Conservation (phyloP, 441 rosid species). For the Pelargonium australe region DNA sequence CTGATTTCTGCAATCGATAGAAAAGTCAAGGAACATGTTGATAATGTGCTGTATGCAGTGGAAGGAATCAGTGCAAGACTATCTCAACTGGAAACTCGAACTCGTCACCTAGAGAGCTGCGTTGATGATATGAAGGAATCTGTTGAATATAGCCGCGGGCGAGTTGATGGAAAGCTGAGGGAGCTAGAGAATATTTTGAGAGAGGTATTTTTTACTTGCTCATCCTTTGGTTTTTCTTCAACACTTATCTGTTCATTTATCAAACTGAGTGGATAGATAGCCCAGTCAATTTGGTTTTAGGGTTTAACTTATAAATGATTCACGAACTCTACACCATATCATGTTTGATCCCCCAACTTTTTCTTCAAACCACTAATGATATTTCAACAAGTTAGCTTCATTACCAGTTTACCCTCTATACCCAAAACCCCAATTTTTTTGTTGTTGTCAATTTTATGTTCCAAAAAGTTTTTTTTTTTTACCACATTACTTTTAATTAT, state of each 20-base stretch:
- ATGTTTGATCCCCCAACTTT: too few species aligned
- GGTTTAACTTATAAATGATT: neutral
- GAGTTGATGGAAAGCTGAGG: conserved; percentile 72
- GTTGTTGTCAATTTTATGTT: too few species aligned
- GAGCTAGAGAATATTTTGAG: conserved; percentile 50
- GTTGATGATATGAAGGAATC: conserved; percentile 78
- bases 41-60: conserved; percentile 34
- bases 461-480: too few species aligned
- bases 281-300: conserved; percentile 34
- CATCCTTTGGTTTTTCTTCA: too few species aligned
- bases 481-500: too few species aligned
- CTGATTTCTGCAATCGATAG: conserved; percentile 36
- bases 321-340: too few species aligned
- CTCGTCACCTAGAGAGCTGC: conserved; percentile 21
- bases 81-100: conserved; percentile 44
- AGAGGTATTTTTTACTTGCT: conserved; percentile 49
- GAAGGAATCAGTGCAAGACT: conserved; percentile 40
- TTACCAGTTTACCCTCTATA: too few species aligned
- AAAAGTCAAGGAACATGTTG: conserved; percentile 42
- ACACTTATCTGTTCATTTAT: neutral
- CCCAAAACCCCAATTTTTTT: too few species aligned
- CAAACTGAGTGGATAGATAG: conserved; percentile 28
- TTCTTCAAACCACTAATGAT: too few species aligned
- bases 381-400: too few species aligned
- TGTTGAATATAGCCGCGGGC: conserved; percentile 68